Evolutionary conservation across 257 asterid genomes (phyloP), one percentile per base, ranked within the genome.

Genomic region (Phtheirospermum japonicum): DNA sequence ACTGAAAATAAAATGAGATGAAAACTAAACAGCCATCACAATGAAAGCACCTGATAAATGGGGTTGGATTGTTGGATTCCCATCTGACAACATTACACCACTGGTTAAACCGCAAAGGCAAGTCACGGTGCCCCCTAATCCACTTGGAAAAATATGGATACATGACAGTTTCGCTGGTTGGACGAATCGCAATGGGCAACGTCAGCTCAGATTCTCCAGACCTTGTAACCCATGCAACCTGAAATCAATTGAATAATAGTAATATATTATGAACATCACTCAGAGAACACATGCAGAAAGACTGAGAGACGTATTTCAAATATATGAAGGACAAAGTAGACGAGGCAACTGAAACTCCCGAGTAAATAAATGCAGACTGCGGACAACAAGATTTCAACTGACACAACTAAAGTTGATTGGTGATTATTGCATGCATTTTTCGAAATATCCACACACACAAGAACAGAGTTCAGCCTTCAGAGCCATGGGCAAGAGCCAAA

Each of bases 211-310:
- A 86, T 54, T 87, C 79, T 54, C 99, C 99, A 0, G 99, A 92
- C 77, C 85, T 92, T 51, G 99, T 86, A 64, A 92, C 99, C 99
- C 99, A 92, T 59, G 99, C 99, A 73, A 92, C 97, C 99, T 92
- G 79, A 62, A 64, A 63, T 6, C 8, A 70, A 43, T 28, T 43
- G 45, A 42, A 57, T 39, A 66, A 16, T 19, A 45, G 17, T 52
- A n/a, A 66, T 7, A 31, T 26, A 30, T 26, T 49, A 32, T 45
- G 13, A 48, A 17, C 26, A 7, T 42, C 31, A 36, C 12, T 19
- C 6, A 20, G 20, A 66, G 36, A 10, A 68, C 7, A 6, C 33
- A 36, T 36, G 10, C 32, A 13, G 11, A 18, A n/a, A 37, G n/a
- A n/a, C n/a, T n/a, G n/a, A n/a, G n/a, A n/a, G n/a, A 59, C 53